These are phyloP conservation scores for Retiboletus flavoniger DNA, from an alignment of 1,284 basidiomycete species.

Conservation along the genomic window DNA sequence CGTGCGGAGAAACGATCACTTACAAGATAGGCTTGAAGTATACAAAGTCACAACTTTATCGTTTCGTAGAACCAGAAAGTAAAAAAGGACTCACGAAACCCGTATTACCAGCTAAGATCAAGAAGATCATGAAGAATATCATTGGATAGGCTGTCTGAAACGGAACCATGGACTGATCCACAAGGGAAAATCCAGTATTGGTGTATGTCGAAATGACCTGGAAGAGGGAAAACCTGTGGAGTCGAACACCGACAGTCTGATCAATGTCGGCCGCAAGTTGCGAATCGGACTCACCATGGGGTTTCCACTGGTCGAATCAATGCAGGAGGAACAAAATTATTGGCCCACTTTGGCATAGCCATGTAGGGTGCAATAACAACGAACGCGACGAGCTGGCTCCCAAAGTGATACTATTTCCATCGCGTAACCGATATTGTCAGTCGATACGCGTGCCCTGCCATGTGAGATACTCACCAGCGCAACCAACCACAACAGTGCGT, in stretches of 20 bases:
- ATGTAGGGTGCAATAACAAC: slow-evolving; percentile 81
- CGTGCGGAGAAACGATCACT: slow-evolving; percentile 30
- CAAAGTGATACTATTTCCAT: slow-evolving; percentile 65
- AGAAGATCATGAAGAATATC: slow-evolving; percentile 50
- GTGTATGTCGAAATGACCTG: slow-evolving; percentile 87
- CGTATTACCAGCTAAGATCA: slow-evolving; percentile 88
- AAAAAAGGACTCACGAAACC: slow-evolving; percentile 69
- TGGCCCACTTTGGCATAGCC: slow-evolving; percentile 48
- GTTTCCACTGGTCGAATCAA: slow-evolving; percentile 53
- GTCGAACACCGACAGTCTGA: neutral
- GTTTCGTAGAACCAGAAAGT: neutral
- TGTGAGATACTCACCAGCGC: slow-evolving; percentile 43
- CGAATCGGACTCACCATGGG: slow-evolving; percentile 50
- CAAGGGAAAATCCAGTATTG: slow-evolving; percentile 86
- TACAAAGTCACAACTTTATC: neutral
- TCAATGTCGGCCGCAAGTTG: neutral
- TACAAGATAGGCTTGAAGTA: slow-evolving; percentile 66
- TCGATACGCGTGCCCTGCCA: neutral
- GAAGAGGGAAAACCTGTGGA: slow-evolving; percentile 80
- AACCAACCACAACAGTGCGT: slow-evolving; percentile 77
- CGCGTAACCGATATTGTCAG: neutral
- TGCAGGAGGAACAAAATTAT: slow-evolving; percentile 56
- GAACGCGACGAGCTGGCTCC: slow-evolving; percentile 65
- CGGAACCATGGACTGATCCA: slow-evolving; percentile 88
- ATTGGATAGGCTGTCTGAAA: slow-evolving; percentile 83